These are phyloP conservation scores for Diaporthe australafricana DNA, from an alignment of 2,329 filamentous ascomycete genomes.

Conservation along the genomic window DNA sequence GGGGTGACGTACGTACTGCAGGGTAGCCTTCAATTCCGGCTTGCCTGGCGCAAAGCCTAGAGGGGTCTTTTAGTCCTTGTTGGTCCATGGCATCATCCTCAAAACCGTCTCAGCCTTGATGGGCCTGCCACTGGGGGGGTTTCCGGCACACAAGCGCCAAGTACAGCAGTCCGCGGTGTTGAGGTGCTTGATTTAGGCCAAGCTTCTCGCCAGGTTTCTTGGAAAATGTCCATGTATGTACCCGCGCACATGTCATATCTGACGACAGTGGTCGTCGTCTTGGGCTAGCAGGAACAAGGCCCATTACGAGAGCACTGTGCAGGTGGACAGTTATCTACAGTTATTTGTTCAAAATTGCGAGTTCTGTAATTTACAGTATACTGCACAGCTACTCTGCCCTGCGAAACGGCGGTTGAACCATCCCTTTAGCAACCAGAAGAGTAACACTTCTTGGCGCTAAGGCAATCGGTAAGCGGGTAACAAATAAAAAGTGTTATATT, in stretches of 20 bases:
- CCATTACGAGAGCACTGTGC: no score
- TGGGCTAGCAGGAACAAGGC: neutral
- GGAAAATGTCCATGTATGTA: neutral
- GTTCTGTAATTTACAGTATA: neutral
- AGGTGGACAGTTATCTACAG: no score
- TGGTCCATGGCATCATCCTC: conserved; percentile 18
- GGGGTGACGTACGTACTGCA: conserved; percentile 26
- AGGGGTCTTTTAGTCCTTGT: neutral
- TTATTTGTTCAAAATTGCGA: no score
- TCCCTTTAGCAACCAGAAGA: no score
- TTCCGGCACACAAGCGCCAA: conserved; percentile 11
- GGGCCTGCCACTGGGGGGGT: neutral
- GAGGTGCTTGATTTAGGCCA: conserved; percentile 20
- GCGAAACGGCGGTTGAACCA: no score
- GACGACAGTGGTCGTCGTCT: neutral
- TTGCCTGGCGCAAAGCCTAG: conserved; percentile 15
- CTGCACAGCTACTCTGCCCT: no score
- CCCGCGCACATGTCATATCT: neutral
- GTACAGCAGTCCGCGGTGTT: conserved; percentile 2
- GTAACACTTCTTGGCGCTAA: no score
- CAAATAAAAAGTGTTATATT: no score
- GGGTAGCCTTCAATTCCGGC: conserved; percentile 5
- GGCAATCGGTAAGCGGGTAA: no score
- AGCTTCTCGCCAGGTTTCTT: conserved; percentile 23
- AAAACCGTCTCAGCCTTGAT: neutral